Evolutionary conservation across 2,329 filamentous ascomycete species (phyloP), one percentile per base, ranked within the genome.

Genomic region (Metarhizium rileyi): DNA sequence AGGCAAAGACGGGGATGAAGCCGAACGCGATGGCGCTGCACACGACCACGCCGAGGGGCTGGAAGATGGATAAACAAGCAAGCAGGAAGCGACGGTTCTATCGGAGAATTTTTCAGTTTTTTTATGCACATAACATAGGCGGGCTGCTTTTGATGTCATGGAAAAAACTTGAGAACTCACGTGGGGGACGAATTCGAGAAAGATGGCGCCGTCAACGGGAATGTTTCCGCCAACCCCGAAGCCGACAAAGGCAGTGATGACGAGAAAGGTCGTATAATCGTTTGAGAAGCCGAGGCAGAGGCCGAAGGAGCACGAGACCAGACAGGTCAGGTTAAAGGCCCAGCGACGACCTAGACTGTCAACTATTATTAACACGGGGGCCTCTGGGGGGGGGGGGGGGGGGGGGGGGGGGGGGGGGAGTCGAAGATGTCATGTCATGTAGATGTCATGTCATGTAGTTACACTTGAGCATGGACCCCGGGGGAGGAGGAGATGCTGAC

Each of bases 251-350:
- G 76, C 74, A 2, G 75, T 77, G 8, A 80, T 59, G 14, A 75
- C 69, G 20, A 79, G 66, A 44, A 80, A 75, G 3, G 70, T 70
- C 16, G 58, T 68, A 62, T 78, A 79, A 10, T 62, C 70, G 49
- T 72, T 68, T 16, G 14, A 36, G n/a, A 36, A 18, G 14, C 71
- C 77, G 1, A 79, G 66, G 22, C 69, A 72, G 0, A 79, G 61
- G 8, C 77, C 76, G 52, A 80, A 81, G 3, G 75, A 58, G 8
- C 73, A 73, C 1, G 74, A 66, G 48, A 79, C 67, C n/a, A 80
- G 65, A 44, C 76, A 76, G 0, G 77, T 80, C 35, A 78, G 55
- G 57, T 80, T 81, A 63, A 81, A 81, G 0, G 76, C 76, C 71
- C 74, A 78, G 49, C 69, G 67, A 27, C 77, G 71, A 47, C 67